Percentiles rank a stretch among this genome's conserved stretches.
phyloP scores from a whole-genome alignment of 2,329 filamentous ascomycete genomes.

The Nemania abortiva region DNA sequence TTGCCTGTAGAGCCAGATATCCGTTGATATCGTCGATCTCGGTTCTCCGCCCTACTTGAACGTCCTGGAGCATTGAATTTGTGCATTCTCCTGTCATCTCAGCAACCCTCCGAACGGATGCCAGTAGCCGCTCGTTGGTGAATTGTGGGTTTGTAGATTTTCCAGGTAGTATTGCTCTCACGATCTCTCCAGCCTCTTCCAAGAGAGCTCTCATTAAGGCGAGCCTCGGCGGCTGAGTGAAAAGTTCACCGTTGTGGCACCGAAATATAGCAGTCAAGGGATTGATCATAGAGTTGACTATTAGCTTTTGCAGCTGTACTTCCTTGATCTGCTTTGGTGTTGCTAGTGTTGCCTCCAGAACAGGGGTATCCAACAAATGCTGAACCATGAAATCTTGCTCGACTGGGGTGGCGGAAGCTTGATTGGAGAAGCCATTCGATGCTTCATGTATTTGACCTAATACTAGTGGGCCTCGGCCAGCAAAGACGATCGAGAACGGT shows the following conservation, averaged over 20 bases:
- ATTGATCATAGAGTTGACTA: slow-evolving; percentile 84
- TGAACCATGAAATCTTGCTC: slow-evolving; percentile 15
- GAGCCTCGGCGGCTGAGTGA: slow-evolving; percentile 52
- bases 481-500: slow-evolving; percentile 13
- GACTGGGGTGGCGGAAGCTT: not conserved
- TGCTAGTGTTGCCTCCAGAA: slow-evolving; percentile 14
- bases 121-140: slow-evolving; percentile 12
- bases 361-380: slow-evolving; percentile 15
- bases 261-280: slow-evolving; percentile 83
- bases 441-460: slow-evolving; percentile 1
- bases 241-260: slow-evolving; percentile 80
- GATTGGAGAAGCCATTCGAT: not conserved
- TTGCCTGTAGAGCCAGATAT: slow-evolving; percentile 22
- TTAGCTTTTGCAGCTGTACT: slow-evolving; percentile 84
- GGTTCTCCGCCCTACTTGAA: slow-evolving; percentile 18
- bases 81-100: slow-evolving; percentile 12
- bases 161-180: slow-evolving; percentile 18
- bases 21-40: slow-evolving; percentile 27
- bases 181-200: slow-evolving; percentile 13
- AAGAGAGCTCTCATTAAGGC: slow-evolving; percentile 9
- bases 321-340: slow-evolving; percentile 17
- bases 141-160: not conserved
- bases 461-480: slow-evolving; percentile 16
- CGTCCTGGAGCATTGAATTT: slow-evolving; percentile 24
- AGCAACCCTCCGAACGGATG: slow-evolving; percentile 6